A percentile compares a stretch with the other conserved stretches of the same genome.
Conservation (phyloP, 169 alveolate genomes). For the Plasmodium coatneyi region DNA sequence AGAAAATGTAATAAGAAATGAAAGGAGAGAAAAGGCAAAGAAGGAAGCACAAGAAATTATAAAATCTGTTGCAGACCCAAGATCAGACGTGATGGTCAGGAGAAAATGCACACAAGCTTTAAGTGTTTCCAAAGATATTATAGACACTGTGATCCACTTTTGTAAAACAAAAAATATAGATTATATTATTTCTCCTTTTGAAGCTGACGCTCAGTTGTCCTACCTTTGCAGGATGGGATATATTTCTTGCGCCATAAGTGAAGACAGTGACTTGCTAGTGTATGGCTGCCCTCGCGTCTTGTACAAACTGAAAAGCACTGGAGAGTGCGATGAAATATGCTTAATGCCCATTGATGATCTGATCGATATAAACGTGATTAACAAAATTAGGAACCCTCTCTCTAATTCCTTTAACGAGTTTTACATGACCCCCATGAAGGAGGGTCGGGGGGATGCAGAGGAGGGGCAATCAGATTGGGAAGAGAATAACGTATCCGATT, state of each 20-base stretch:
- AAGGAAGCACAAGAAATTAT: slow-evolving; percentile 81
- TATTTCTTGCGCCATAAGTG: slow-evolving; percentile 91
- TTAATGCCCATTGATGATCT: slow-evolving; percentile 67
- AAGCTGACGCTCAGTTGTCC: slow-evolving; percentile 98
- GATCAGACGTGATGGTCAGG: slow-evolving; percentile 76
- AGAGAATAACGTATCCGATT: background rate
- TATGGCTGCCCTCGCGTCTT: slow-evolving; percentile 93
- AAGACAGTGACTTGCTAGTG: slow-evolving; percentile 95
- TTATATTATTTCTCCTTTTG: slow-evolving; percentile 97
- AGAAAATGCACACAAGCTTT: slow-evolving; percentile 86
- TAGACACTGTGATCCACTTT: slow-evolving; percentile 76
- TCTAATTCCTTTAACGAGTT: slow-evolving; percentile 38
- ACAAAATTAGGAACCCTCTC: slow-evolving; percentile 36
- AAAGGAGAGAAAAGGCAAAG: slow-evolving; percentile 84
- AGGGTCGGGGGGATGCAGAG: background rate
- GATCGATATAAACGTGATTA: slow-evolving; percentile 56
- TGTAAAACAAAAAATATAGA: slow-evolving; percentile 85
- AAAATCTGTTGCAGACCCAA: slow-evolving; percentile 68
- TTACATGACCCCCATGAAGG: slow-evolving; percentile 47
- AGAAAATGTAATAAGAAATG: slow-evolving; percentile 80
- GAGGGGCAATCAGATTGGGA: background rate
- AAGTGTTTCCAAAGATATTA: slow-evolving; percentile 83
- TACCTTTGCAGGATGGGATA: slow-evolving; percentile 93
- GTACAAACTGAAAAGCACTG: slow-evolving; percentile 85
- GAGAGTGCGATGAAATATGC: slow-evolving; percentile 81